Conservation (phyloP, 768 basidiomycete genomes). For the Boletus bicolor region DNA sequence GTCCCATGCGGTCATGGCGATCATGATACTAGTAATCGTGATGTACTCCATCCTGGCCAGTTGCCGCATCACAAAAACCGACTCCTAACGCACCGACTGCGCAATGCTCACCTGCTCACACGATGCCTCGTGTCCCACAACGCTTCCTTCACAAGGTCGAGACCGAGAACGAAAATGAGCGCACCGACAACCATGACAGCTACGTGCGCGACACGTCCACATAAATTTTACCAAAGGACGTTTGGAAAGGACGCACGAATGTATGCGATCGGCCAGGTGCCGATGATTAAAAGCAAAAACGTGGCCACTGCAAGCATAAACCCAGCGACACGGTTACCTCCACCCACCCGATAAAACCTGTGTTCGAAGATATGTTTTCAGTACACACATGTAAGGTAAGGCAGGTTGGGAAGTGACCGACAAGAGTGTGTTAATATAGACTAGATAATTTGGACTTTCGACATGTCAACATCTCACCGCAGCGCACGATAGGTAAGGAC, state of each 20-base stretch:
- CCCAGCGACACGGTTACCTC: conserved; percentile 77
- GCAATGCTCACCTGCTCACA: conserved; percentile 60
- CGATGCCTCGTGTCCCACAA: conserved; percentile 93
- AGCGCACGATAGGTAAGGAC: conserved; percentile 22
- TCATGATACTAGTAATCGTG: conserved; percentile 81
- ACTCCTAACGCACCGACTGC: not conserved
- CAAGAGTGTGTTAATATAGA: conserved; percentile 86
- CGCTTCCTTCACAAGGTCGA: conserved; percentile 94
- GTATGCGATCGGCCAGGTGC: conserved; percentile 87
- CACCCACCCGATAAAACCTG: conserved; percentile 92
- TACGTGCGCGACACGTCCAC: conserved; percentile 26
- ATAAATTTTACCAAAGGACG: not conserved
- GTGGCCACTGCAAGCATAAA: conserved; percentile 82
- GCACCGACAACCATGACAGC: conserved; percentile 90
- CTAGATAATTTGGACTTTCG: conserved; percentile 75
- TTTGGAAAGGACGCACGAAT: conserved; percentile 60
- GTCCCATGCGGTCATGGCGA: conserved; percentile 92
- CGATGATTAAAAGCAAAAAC: conserved; percentile 66
- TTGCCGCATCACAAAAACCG: not conserved
- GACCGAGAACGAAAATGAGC: conserved; percentile 90
- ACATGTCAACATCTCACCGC: conserved; percentile 2
- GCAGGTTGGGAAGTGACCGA: conserved; percentile 29
- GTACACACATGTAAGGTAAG: not conserved
- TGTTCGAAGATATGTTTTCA: not conserved
- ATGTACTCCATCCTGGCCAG: conserved; percentile 66